Percentiles rank a stretch among this genome's conserved stretches.
Conservation (phyloP, 768 basidiomycete species). For the Phylloporus scabripes region DNA sequence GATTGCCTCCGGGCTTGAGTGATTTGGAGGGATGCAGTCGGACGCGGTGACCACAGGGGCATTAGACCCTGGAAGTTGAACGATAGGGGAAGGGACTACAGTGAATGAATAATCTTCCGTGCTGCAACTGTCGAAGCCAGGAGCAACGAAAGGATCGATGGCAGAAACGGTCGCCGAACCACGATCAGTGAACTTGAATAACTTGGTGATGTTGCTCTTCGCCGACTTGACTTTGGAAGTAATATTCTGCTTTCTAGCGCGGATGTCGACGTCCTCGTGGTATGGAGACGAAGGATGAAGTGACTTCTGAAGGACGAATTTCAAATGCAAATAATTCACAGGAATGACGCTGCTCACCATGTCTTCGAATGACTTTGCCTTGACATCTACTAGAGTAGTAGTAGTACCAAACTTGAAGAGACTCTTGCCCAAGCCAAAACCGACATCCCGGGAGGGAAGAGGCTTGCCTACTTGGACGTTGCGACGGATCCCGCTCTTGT, state of each 20-base stretch:
- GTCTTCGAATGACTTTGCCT: constrained; percentile 1
- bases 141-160: not conserved
- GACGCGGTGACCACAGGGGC: not conserved
- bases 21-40: not conserved
- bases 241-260: constrained; percentile 5
- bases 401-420: constrained; percentile 6
- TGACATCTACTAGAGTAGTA: not conserved
- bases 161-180: not conserved
- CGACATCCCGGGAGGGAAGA: not conserved
- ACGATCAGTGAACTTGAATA: constrained; percentile 11
- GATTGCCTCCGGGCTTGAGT: not conserved
- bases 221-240: constrained; percentile 9
- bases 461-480: not conserved
- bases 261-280: not conserved
- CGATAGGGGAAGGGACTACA: not conserved
- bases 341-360: constrained; percentile 1
- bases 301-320: not conserved
- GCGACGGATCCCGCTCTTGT: constrained; percentile 2
- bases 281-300: not conserved
- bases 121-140: not conserved
- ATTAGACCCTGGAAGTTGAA: not conserved
- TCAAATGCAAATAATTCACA: not conserved
- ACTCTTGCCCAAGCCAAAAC: not conserved
- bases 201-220: constrained; percentile 11
- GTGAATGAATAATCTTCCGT: not conserved